phyloP scores from a whole-genome alignment of 2,329 filamentous ascomycete species.

The Fusarium verticillioides region DNA sequence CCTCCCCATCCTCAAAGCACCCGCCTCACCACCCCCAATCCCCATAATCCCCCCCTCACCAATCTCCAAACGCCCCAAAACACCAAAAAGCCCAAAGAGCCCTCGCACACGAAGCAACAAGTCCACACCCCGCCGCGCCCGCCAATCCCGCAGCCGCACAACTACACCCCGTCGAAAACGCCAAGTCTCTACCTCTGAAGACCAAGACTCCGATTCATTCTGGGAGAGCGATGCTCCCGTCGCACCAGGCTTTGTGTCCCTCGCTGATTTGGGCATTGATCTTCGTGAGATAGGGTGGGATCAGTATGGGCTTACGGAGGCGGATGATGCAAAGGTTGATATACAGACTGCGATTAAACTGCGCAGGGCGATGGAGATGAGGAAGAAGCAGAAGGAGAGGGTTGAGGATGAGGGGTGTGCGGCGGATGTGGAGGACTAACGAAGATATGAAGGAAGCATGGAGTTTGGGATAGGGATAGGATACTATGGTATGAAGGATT shows the following conservation, averaged over 20 bases:
- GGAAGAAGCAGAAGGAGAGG: conserved; percentile 1
- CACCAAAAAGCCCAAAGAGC: conserved; percentile 28
- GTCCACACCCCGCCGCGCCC: conserved; percentile 10
- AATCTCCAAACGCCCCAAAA: conserved; percentile 7
- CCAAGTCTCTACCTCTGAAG: conserved; percentile 17
- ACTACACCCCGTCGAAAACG: conserved; percentile 9
- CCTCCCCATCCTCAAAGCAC: conserved; percentile 14
- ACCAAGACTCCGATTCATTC: conserved; percentile 34
- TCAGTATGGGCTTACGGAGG: conserved; percentile 38
- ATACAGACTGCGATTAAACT: conserved; percentile 38
- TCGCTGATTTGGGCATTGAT: conserved; percentile 32
- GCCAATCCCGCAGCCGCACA: conserved; percentile 7
- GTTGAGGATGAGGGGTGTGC: conserved; percentile 33
- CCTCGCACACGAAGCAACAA: conserved; percentile 22
- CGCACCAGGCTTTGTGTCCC: conserved; percentile 27
- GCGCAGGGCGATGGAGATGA: conserved; percentile 35
- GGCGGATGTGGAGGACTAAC: conserved; percentile 37
- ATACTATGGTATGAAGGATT: conserved; percentile 10
- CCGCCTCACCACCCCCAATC: conserved; percentile 1
- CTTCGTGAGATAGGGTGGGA: conserved; percentile 26
- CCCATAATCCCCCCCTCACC: neutral
- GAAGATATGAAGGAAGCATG: conserved; percentile 18
- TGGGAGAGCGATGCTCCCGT: conserved; percentile 27
- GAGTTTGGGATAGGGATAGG: conserved; percentile 1
- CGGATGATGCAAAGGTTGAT: conserved; percentile 39